phyloP scores from a whole-genome alignment of 106 monocot species.

The Allium sativum region DNA sequence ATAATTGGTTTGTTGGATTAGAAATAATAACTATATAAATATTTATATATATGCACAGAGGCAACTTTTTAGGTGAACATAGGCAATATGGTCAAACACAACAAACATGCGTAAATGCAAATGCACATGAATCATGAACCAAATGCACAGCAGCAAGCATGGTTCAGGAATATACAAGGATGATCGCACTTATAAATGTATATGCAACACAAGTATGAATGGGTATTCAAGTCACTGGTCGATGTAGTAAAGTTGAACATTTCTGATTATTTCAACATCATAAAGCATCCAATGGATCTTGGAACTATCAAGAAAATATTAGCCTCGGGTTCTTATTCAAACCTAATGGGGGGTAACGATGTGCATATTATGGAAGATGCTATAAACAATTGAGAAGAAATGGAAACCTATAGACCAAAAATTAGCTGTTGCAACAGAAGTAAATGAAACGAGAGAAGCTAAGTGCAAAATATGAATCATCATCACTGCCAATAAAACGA shows the following conservation, averaged over 20 bases:
- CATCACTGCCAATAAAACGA: slow-evolving; percentile 42
- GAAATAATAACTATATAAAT: too few relatives aligned
- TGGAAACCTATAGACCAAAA: slow-evolving; percentile 83
- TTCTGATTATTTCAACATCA: slow-evolving; percentile 73
- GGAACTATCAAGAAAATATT: slow-evolving; percentile 73
- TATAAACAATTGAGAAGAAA: slow-evolving; percentile 65
- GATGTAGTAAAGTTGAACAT: slow-evolving; percentile 71
- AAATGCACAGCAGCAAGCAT: too few relatives aligned
- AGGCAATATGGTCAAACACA: too few relatives aligned
- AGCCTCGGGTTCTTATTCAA: slow-evolving; percentile 43
- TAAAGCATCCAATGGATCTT: slow-evolving; percentile 93
- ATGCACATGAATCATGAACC: too few relatives aligned
- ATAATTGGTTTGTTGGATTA: too few relatives aligned
- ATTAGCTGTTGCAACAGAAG: slow-evolving; percentile 20
- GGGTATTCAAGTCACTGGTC: slow-evolving; percentile 71
- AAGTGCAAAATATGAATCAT: slow-evolving; percentile 16
- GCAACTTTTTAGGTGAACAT: too few relatives aligned
- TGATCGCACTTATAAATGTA: too few relatives aligned
- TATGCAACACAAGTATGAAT: slow-evolving; percentile 50
- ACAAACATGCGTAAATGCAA: too few relatives aligned
- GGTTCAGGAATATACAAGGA: too few relatives aligned
- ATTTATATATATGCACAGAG: too few relatives aligned
- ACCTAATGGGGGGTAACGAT: slow-evolving; percentile 52
- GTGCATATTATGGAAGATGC: slow-evolving; percentile 75
- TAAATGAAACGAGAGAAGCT: slow-evolving; percentile 17